Evolutionary conservation across 2,329 filamentous ascomycete species (phyloP).

Genomic region (Diaporthe sp.): DNA sequence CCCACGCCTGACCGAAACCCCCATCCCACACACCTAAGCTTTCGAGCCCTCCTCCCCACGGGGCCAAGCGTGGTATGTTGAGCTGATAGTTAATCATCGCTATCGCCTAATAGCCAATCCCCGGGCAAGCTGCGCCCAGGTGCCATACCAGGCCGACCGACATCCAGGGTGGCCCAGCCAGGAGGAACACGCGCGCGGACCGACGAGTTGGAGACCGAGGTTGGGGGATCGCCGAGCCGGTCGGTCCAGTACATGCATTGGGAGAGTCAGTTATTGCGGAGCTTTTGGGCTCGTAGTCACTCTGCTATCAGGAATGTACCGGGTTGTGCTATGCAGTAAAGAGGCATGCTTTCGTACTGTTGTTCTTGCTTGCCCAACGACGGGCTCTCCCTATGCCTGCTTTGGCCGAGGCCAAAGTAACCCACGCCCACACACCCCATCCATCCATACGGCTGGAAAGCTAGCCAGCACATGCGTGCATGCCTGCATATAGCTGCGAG

Average conservation of each 20-base stretch:
- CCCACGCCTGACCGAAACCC: conserved; percentile 20
- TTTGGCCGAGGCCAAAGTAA: neutral
- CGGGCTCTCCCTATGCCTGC: neutral
- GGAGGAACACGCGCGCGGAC: neutral
- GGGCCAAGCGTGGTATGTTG: neutral
- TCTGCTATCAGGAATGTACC: neutral
- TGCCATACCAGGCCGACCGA: neutral
- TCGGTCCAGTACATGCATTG: conserved; percentile 20
- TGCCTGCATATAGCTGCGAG: conserved; percentile 17
- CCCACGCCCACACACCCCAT: neutral
- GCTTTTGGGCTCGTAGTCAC: neutral
- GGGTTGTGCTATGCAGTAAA: neutral
- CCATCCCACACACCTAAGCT: conserved; percentile 30
- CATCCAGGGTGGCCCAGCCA: neutral
- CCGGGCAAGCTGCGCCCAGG: neutral
- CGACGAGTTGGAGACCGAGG: conserved; percentile 4
- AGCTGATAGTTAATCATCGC: conserved; percentile 28
- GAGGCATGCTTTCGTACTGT: neutral
- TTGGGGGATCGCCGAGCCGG: conserved; percentile 26
- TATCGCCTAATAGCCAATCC: conserved; percentile 27
- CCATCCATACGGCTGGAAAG: conserved; percentile 19
- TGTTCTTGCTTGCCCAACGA: neutral
- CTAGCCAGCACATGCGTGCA: conserved; percentile 30
- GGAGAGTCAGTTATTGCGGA: neutral
- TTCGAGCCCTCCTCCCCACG: neutral